Conservation (phyloP, 2,329 filamentous ascomycete genomes). For the Curvularia lunata region DNA sequence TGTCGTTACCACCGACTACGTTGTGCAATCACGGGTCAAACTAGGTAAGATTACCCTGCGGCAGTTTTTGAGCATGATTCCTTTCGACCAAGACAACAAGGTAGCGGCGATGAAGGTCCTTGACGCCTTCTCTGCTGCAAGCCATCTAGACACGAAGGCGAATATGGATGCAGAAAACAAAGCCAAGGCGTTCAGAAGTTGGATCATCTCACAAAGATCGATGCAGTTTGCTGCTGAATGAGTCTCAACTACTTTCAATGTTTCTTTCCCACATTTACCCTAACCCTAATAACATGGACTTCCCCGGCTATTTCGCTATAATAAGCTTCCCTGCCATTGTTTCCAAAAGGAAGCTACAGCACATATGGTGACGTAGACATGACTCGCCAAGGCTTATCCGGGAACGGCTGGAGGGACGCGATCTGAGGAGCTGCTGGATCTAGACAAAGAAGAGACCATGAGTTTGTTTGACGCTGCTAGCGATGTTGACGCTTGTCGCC, state of each 20-base stretch:
- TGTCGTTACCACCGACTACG: constrained; percentile 24
- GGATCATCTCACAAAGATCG: constrained; percentile 19
- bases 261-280: not conserved
- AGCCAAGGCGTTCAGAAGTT: constrained; percentile 29
- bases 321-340: not conserved
- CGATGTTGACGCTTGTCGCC: not conserved
- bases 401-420: not conserved
- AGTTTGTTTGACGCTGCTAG: not conserved
- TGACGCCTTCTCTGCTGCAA: constrained; percentile 34
- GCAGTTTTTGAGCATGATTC: constrained; percentile 29
- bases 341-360: not conserved
- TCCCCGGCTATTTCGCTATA: not conserved
- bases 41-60: constrained; percentile 34
- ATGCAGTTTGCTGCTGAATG: not conserved
- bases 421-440: not conserved
- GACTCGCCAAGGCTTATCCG: not conserved
- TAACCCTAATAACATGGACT: not conserved
- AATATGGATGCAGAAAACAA: constrained; percentile 15
- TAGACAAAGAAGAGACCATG: not conserved
- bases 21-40: constrained; percentile 29
- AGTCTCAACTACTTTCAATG: not conserved
- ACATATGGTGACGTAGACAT: not conserved
- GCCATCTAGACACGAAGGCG: constrained; percentile 25
- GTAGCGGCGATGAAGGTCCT: constrained; percentile 21
- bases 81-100: constrained; percentile 21